Conservation (phyloP, 1,139 yeast genomes). For the Nadsonia starkeyi-henricii region DNA sequence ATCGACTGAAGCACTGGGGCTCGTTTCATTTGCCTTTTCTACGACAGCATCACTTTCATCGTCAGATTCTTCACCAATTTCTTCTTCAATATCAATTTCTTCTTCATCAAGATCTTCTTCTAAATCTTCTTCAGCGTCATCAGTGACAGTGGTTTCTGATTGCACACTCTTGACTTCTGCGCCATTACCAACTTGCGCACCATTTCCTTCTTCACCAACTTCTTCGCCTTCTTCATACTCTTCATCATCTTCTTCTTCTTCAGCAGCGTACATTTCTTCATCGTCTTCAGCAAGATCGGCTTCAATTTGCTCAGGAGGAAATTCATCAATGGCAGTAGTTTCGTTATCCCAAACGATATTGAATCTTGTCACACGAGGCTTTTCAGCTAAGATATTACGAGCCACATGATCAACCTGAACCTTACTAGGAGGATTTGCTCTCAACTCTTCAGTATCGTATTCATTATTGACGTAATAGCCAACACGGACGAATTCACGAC, state of each 20-base stretch:
- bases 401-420: conserved; percentile 92
- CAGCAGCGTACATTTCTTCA: conserved; percentile 26
- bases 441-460: conserved; percentile 80
- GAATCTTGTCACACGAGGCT: conserved; percentile 92
- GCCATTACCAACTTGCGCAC: conserved; percentile 3
- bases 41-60: not conserved
- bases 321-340: conserved; percentile 44
- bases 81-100: conserved; percentile 6
- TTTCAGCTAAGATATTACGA: conserved; percentile 87
- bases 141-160: conserved; percentile 16
- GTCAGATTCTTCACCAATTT: conserved; percentile 7
- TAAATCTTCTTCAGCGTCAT: conserved; percentile 10
- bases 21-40: too few species aligned
- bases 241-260: conserved; percentile 23
- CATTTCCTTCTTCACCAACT: conserved; percentile 25
- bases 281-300: conserved; percentile 35
- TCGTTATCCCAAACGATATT: conserved; percentile 81
- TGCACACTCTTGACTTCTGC: conserved; percentile 14
- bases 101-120: conserved; percentile 8
- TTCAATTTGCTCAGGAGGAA: conserved; percentile 64
- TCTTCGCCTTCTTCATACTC: conserved; percentile 25
- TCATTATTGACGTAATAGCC: conserved; percentile 97
- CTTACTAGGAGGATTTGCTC: conserved; percentile 87
- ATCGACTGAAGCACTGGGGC: too few species aligned
- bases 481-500: conserved; percentile 87